Conservation (phyloP, 2,329 filamentous ascomycete genomes). For the Orbilia blumenaviensis region DNA sequence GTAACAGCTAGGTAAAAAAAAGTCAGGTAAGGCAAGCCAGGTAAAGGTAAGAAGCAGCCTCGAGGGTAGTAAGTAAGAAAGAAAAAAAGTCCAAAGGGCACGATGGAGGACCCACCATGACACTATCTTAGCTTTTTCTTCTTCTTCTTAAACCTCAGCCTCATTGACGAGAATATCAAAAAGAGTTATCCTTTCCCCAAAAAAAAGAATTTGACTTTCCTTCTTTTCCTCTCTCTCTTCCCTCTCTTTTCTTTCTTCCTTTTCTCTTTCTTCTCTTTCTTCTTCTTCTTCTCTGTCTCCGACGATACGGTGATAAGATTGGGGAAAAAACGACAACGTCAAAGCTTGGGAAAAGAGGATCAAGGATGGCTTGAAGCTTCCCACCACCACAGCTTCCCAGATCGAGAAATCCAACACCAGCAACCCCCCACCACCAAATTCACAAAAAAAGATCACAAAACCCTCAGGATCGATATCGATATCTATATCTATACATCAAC, state of each 20-base stretch:
- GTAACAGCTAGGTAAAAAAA: no score
- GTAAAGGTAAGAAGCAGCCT: no score
- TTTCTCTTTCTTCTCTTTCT: not conserved
- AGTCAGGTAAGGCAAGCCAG: no score
- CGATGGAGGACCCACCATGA: not conserved
- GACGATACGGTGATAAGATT: conserved; percentile 3
- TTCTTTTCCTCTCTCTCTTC: not conserved
- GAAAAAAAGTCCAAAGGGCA: no score
- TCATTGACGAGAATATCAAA: conserved; percentile 19
- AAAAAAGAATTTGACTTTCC: no score
- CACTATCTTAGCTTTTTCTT: conserved; percentile 12
- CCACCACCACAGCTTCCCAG: not conserved
- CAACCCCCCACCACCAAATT: not conserved
- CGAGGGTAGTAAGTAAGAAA: no score
- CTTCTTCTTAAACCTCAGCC: no score
- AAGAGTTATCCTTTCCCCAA: conserved; percentile 9
- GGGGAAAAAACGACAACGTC: not conserved
- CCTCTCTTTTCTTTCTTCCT: not conserved
- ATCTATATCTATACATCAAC: no score
- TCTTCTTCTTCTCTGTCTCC: not conserved
- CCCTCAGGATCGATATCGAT: no score
- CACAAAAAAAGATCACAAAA: no score
- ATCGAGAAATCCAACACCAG: conserved; percentile 18
- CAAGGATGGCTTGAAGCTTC: conserved; percentile 26
- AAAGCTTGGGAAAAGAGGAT: no score